Base-by-base conservation (phyloP, 306 rosid species). In the Lathyrus oleraceus region DNA sequence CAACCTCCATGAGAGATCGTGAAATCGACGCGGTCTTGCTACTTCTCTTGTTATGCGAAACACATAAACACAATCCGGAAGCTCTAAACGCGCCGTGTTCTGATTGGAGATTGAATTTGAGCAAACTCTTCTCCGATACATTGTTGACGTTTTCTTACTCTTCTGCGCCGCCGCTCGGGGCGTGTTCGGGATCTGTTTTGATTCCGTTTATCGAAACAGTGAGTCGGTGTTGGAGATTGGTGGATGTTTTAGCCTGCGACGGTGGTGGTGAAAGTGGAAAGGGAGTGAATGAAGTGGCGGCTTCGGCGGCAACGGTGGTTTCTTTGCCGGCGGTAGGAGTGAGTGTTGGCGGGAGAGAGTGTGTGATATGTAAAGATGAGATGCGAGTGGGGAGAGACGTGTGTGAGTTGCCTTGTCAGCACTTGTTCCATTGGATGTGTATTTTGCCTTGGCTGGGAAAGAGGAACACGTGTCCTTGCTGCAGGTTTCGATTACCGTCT, bases 391-490 rank as follows among this genome's bases (percentile, higher is more conserved):
- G 89, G 61, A 88, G 90, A 69, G 96, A 90, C 13, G 90, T 86
- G 52, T 93, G 98, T 28, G 82, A 86, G 53, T 57, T 93, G 81
- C 97, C 98, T 42, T 93, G 98, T 52, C 81, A 72, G 78, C 98
- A 93, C 32, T 72, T 76, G 87, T 93, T 90, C 78, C 98, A 90
- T 60, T 85, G 98, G 98, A 80, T 72, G 70, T 93, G 98, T 49
- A 75, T 93, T 30, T 72, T 93, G 63, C 90, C 90, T 1, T 93
- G 98, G 98, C 69, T 93, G 12, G 82, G 82, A 57, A 85, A 81
- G 81, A 88, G 72, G 70, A 88, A 88, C 94, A 93, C 97, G 63
- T 93, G 98, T 71, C 98, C 98, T 6, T 88, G 86, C 52, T 93
- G 98, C 49, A 65, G 98, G 68, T 84, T 87, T 60, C 67, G 59